Base-by-base conservation (phyloP, 2,329 filamentous ascomycete genomes). In the Fusarium redolens region DNA sequence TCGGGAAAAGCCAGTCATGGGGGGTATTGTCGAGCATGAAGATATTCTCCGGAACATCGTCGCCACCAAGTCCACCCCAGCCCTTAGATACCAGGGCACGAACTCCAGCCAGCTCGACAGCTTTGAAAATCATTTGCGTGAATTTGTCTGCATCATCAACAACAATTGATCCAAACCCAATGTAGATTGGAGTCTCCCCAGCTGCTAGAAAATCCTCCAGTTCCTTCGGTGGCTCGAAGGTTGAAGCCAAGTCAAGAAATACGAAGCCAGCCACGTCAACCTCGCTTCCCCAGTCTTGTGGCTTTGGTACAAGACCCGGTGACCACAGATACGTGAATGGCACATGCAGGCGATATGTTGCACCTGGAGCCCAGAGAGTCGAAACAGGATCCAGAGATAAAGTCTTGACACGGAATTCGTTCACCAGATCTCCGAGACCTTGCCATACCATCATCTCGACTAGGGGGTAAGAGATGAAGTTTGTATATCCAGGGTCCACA, bases 381-480 rank as follows among this genome's bases (percentile, higher is more conserved):
- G 91, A 93, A 4, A 96, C 90, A 0, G 92, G 91, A 71, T 95
- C 93, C 0, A 96, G 82, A 3, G 88, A 88, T 2, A 96, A 83
- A 0, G 90, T 93, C 61, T 91, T 89, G 9, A 90, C 86, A 51
- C 93, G 87, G 74, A 95, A 94, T 33, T 89, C 85, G 77, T 96
- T 96, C 72, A 96, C 88, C 33, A 96, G 83, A 79, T 95, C 93
- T 5, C 93, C 93, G 1, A 96, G 85, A 0, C 95, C 95, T 81
- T 97, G 94, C 95, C 95, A 97, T 3, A 94, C 92, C 88, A 96
- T 93, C 89, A 94, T 92, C 78, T 96, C 93, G 3, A 96, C 92
- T 40, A 96, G 82, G 0, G 92, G 91, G 78, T 95, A 96, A 4
- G 90, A 92, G 79, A 96, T 93, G 78, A 93, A 94, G 80, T 96